Percentiles rank a stretch among this genome's conserved stretches.
Evolutionary conservation across 495 filamentous ascomycete species (phyloP).

Genomic region (Parathielavia hyrcaniae): DNA sequence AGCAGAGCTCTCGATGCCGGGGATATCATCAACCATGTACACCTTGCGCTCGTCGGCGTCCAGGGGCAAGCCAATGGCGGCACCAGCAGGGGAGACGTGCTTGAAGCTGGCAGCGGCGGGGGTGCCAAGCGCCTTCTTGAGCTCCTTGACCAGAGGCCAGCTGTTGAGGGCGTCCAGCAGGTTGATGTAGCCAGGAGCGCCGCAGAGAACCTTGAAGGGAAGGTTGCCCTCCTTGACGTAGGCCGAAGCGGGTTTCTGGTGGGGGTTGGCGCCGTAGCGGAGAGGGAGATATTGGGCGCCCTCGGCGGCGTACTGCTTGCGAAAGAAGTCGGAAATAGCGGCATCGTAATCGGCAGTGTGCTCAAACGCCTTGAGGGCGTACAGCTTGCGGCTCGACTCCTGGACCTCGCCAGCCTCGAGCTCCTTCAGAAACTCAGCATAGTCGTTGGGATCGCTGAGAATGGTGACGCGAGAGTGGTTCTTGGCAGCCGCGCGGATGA

Average conservation of each 20-base stretch:
- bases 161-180: conserved; percentile 93
- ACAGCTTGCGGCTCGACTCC: conserved; percentile 72
- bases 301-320: conserved; percentile 85
- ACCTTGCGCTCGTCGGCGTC: conserved; percentile 85
- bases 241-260: conserved; percentile 91
- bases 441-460: conserved; percentile 87
- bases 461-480: conserved; percentile 94
- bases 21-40: conserved; percentile 96
- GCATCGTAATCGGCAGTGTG: conserved; percentile 97
- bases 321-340: conserved; percentile 93
- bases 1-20: conserved; percentile 71
- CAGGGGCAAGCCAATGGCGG: conserved; percentile 84
- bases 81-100: conserved; percentile 95
- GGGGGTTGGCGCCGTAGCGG: conserved; percentile 93
- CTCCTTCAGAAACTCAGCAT: conserved; percentile 87
- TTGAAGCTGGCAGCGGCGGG: conserved; percentile 99
- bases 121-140: conserved; percentile 76
- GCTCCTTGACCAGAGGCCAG: conserved; percentile 94
- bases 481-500: conserved; percentile 94
- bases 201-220: conserved; percentile 95
- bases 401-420: conserved; percentile 79
- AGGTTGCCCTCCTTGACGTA: conserved; percentile 64
- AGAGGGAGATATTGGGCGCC: conserved; percentile 77
- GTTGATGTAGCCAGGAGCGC: conserved; percentile 93
- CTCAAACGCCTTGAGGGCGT: conserved; percentile 94